These are phyloP conservation scores for Colletotrichum chrysophilum DNA, from an alignment of 2,329 filamentous ascomycete species.

Conservation along the genomic window DNA sequence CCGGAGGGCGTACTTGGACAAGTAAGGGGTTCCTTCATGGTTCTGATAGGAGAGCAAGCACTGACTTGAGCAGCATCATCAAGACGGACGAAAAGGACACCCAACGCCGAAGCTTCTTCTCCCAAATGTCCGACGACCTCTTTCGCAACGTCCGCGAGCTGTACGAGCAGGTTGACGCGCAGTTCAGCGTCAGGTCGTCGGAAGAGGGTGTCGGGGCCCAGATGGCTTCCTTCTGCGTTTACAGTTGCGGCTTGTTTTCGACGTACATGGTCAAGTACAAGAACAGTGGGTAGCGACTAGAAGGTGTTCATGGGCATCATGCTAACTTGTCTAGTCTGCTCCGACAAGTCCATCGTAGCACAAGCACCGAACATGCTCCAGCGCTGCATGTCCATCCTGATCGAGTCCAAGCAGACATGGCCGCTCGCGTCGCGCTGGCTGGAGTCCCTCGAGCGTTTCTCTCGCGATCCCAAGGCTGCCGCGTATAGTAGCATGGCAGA, in stretches of 20 bases:
- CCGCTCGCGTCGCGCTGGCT: slow-evolving; percentile 58
- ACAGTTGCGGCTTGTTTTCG: slow-evolving; percentile 58
- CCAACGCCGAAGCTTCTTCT: slow-evolving; percentile 43
- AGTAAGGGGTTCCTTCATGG: slow-evolving; percentile 39
- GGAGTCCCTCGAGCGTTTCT: slow-evolving; percentile 53
- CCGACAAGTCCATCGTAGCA: slow-evolving; percentile 41
- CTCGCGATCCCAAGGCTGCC: slow-evolving; percentile 45
- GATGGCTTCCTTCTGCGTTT: slow-evolving; percentile 60
- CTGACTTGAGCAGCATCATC: slow-evolving; percentile 43
- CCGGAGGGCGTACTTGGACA: slow-evolving; percentile 56
- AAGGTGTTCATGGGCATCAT: not conserved
- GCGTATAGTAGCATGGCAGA: slow-evolving; percentile 54
- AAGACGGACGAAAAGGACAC: slow-evolving; percentile 43
- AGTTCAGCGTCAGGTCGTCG: slow-evolving; percentile 49
- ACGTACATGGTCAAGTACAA: slow-evolving; percentile 59
- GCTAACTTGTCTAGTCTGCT: slow-evolving; percentile 41
- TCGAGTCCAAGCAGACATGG: slow-evolving; percentile 56
- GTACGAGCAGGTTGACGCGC: slow-evolving; percentile 56
- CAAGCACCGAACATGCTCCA: slow-evolving; percentile 52
- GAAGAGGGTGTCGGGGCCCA: slow-evolving; percentile 58
- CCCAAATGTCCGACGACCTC: slow-evolving; percentile 48
- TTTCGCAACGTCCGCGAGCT: slow-evolving; percentile 53
- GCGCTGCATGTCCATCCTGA: slow-evolving; percentile 48
- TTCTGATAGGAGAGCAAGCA: not conserved
- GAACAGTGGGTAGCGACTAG: slow-evolving; percentile 39